A percentile compares a stretch with the other conserved stretches of the same genome.
Conservation (phyloP, 2,329 filamentous ascomycete species). For the Fusarium sp. region DNA sequence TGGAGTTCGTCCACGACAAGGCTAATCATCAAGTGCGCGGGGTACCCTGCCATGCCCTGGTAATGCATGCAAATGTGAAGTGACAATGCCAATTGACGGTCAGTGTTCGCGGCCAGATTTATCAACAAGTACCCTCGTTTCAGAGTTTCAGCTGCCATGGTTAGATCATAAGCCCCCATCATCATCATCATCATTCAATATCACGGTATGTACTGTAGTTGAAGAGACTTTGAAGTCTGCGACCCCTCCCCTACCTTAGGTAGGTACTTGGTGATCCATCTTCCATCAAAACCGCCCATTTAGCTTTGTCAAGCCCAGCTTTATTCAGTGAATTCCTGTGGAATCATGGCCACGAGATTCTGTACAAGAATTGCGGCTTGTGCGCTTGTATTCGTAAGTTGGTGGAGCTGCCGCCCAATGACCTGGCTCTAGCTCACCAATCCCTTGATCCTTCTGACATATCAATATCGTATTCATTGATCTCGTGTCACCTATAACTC, state of each 20-base stretch:
- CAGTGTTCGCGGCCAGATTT: not conserved
- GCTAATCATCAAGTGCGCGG: slow-evolving; percentile 21
- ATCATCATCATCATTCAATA: not conserved
- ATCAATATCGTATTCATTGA: slow-evolving; percentile 36
- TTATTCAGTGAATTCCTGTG: not conserved
- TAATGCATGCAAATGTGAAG: not conserved
- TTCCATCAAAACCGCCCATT: not conserved
- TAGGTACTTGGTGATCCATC: not conserved
- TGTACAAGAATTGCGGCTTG: not conserved
- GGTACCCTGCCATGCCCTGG: slow-evolving; percentile 12
- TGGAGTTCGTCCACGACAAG: not conserved
- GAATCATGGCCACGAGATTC: slow-evolving; percentile 1
- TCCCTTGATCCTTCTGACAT: slow-evolving; percentile 12
- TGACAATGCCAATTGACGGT: not conserved
- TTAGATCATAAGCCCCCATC: not conserved
- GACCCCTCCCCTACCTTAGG: not conserved
- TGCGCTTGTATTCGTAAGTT: slow-evolving; percentile 10
- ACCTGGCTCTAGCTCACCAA: not conserved
- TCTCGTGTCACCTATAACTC: slow-evolving; percentile 37
- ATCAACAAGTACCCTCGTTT: slow-evolving; percentile 2
- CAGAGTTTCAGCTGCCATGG: slow-evolving; percentile 19
- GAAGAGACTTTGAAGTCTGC: not conserved
- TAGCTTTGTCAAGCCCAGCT: slow-evolving; percentile 1
- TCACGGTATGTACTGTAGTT: not conserved
- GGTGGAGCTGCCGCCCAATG: not conserved